phyloP scores from a whole-genome alignment of 108 stramenopile species.

The Cyclotella choctawhatcheeana region DNA sequence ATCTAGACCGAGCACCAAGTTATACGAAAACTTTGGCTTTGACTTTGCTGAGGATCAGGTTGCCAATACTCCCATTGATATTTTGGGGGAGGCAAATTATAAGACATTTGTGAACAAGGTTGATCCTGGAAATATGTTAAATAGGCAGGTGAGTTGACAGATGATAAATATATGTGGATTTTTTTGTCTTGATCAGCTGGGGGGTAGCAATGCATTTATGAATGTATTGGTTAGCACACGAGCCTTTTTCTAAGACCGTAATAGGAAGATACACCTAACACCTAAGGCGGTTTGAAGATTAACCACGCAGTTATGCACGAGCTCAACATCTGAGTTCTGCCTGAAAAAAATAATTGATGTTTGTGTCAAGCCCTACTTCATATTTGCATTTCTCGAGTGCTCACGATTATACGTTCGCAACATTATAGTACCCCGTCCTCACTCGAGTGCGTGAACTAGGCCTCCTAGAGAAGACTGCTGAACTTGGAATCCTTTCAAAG shows the following conservation, averaged over 20 bases:
- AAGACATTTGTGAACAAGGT: constrained; percentile 83
- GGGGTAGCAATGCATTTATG: too few relatives aligned
- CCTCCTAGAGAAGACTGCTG: constrained; percentile 79
- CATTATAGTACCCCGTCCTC: constrained; percentile 85
- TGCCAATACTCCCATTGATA: constrained; percentile 73
- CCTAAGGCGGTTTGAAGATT: too few relatives aligned
- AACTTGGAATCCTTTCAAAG: constrained; percentile 81
- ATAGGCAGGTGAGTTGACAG: constrained; percentile 71
- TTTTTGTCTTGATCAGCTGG: neutral
- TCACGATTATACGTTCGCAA: too few relatives aligned
- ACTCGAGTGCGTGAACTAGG: constrained; percentile 84
- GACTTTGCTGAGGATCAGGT: constrained; percentile 83
- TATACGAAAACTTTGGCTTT: constrained; percentile 79
- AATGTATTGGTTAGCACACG: too few relatives aligned
- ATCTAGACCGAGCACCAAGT: constrained; percentile 24
- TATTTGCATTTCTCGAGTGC: too few relatives aligned
- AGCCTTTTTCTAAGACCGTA: too few relatives aligned
- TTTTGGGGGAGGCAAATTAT: constrained; percentile 86
- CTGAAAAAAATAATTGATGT: too few relatives aligned
- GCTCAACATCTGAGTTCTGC: too few relatives aligned
- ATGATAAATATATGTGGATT: neutral
- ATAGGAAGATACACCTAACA: too few relatives aligned
- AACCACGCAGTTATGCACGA: too few relatives aligned
- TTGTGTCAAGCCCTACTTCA: too few relatives aligned
- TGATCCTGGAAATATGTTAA: constrained; percentile 78